Evolutionary conservation across 2,329 filamentous ascomycete genomes (phyloP).

Genomic region (Basipetospora chlamydospora): DNA sequence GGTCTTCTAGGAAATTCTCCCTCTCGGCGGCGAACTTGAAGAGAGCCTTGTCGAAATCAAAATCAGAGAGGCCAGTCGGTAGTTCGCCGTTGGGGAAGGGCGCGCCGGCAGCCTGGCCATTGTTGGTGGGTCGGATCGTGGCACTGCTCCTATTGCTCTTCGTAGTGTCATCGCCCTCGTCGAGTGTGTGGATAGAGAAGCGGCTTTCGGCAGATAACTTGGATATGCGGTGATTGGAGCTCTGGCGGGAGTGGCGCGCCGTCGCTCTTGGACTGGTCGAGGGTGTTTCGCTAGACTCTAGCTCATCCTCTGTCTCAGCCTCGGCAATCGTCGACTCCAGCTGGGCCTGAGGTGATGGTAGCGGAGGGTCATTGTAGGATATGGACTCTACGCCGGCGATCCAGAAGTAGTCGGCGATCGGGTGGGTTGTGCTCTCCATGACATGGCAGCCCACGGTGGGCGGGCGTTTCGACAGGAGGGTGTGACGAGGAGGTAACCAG

Average conservation of each 20-base stretch:
- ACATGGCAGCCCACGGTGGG: conserved; percentile 1
- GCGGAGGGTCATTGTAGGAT: conserved; percentile 43
- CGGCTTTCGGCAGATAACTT: conserved; percentile 35
- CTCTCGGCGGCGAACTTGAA: conserved; percentile 92
- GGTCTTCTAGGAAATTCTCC: conserved; percentile 83
- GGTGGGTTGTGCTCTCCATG: conserved; percentile 48
- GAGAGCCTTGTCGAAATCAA: conserved; percentile 87
- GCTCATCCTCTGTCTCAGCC: conserved; percentile 55
- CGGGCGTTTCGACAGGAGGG: no score
- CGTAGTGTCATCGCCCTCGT: conserved; percentile 42
- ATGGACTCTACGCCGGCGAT: conserved; percentile 57
- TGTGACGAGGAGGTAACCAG: no score
- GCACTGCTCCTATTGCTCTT: conserved; percentile 52
- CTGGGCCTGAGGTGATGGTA: conserved; percentile 3
- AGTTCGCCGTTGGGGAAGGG: neutral
- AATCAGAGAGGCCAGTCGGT: conserved; percentile 39
- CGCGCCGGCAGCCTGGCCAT: neutral
- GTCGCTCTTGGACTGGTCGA: conserved; percentile 19
- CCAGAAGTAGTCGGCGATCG: conserved; percentile 64
- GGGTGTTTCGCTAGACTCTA: conserved; percentile 22
- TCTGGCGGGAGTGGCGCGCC: conserved; percentile 46
- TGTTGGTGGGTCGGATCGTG: conserved; percentile 38
- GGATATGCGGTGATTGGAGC: conserved; percentile 43
- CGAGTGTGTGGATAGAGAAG: conserved; percentile 38
- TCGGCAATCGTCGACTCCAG: conserved; percentile 45